Percentiles rank a stretch among this genome's conserved stretches.
Evolutionary conservation across 2,329 filamentous ascomycete genomes (phyloP).

Genomic region (Colletotrichum sp.): DNA sequence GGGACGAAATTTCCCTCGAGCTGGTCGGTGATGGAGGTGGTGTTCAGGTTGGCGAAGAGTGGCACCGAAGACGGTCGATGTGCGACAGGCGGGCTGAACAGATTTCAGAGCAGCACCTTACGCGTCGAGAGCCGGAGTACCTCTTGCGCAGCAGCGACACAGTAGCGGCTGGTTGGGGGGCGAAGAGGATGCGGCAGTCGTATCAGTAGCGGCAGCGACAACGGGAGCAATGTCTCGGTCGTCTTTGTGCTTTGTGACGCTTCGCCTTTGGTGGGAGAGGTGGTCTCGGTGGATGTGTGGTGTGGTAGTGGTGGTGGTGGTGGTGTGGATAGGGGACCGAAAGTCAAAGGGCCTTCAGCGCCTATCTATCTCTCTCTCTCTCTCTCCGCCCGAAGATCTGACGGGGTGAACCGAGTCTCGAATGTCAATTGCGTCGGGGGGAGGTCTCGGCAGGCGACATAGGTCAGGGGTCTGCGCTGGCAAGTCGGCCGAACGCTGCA

Average conservation of each 20-base stretch:
- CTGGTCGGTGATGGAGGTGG: neutral
- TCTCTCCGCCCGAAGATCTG: neutral
- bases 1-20: conserved; percentile 21
- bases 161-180: neutral
- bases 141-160: neutral
- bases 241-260: conserved; percentile 9
- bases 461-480: conserved; percentile 9
- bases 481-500: neutral
- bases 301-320: neutral
- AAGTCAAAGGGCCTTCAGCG: neutral
- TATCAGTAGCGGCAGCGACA: neutral
- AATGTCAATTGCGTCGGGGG: conserved; percentile 1
- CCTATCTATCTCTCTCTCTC: neutral
- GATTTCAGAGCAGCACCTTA: neutral
- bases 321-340: neutral
- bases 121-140: neutral
- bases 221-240: neutral
- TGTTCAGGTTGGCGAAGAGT: neutral
- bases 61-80: neutral
- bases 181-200: neutral
- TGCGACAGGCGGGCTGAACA: neutral
- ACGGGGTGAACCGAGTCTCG: neutral
- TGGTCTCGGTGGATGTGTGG: neutral
- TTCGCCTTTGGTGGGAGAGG: neutral
- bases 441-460: conserved; percentile 16